A percentile compares a stretch with the other conserved stretches of the same genome.
Conservation (phyloP, 495 filamentous ascomycete species). For the Aspergillus affinis region DNA sequence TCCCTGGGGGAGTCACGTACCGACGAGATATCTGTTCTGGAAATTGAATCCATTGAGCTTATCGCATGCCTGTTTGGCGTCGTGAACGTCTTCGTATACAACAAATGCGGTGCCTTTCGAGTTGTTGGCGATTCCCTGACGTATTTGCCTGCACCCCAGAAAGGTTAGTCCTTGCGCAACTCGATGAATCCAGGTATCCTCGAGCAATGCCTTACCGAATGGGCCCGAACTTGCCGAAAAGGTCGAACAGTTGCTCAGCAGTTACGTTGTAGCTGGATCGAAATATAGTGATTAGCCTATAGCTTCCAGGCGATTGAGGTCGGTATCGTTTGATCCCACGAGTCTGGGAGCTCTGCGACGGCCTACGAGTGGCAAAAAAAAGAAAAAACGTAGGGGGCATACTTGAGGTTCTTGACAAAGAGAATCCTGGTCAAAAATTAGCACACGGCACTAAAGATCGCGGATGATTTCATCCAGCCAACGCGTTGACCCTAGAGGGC, state of each 20-base stretch:
- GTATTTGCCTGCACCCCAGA: conserved; percentile 75
- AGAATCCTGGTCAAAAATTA: conserved; percentile 65
- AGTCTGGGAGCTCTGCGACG: conserved; percentile 2
- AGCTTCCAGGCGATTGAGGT: not conserved
- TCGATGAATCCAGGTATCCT: not conserved
- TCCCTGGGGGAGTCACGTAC: conserved; percentile 54
- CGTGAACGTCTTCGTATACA: conserved; percentile 98
- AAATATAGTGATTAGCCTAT: conserved; percentile 14
- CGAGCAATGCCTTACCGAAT: conserved; percentile 66
- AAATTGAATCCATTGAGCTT: conserved; percentile 99
- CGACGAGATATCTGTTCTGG: conserved; percentile 98
- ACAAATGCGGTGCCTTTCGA: conserved; percentile 99
- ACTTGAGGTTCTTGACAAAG: conserved; percentile 98
- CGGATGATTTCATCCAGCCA: not conserved
- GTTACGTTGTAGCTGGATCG: conserved; percentile 84
- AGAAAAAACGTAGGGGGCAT: conserved; percentile 26
- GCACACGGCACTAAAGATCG: conserved; percentile 3
- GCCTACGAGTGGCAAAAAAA: conserved; percentile 19
- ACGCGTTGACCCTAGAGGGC: not conserved
- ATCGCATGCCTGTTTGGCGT: conserved; percentile 97
- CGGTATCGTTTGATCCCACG: not conserved
- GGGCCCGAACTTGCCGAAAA: conserved; percentile 92
- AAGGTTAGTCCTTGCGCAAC: not conserved
- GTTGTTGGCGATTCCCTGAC: conserved; percentile 94
- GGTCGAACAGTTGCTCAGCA: conserved; percentile 88